Conservation (phyloP, 768 basidiomycete genomes). For the Tulasnella sp. region DNA sequence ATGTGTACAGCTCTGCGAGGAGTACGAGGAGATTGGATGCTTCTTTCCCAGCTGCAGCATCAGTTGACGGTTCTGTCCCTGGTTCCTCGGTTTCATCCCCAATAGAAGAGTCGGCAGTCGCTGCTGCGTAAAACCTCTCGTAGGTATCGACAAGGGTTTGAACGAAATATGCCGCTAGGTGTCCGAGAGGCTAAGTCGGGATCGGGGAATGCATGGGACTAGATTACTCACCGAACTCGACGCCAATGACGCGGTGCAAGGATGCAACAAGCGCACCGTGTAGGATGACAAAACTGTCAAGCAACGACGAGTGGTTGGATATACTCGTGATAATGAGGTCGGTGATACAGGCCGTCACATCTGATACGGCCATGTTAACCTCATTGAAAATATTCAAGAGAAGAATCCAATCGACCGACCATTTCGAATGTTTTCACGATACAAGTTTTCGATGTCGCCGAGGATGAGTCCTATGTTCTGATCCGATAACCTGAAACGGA, state of each 20-base stretch:
- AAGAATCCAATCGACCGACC: slow-evolving; percentile 34
- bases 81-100: neutral
- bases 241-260: slow-evolving; percentile 65
- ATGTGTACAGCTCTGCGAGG: slow-evolving; percentile 88
- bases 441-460: slow-evolving; percentile 59
- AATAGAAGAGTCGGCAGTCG: slow-evolving; percentile 18
- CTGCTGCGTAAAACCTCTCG: slow-evolving; percentile 39
- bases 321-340: slow-evolving; percentile 66
- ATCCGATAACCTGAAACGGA: slow-evolving; percentile 61
- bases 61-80: slow-evolving; percentile 17
- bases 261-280: slow-evolving; percentile 76
- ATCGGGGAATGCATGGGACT: neutral
- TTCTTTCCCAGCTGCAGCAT: slow-evolving; percentile 59
- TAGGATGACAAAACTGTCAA: slow-evolving; percentile 82
- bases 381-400: neutral
- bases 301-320: slow-evolving; percentile 60
- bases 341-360: slow-evolving; percentile 70
- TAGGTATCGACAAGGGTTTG: slow-evolving; percentile 59
- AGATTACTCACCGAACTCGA: slow-evolving; percentile 65
- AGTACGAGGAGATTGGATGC: slow-evolving; percentile 78
- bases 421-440: slow-evolving; percentile 63
- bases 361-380: slow-evolving; percentile 29
- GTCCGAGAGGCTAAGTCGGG: slow-evolving; percentile 5
- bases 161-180: slow-evolving; percentile 66
- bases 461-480: slow-evolving; percentile 71